Evolutionary conservation across 192 early-diverging fungal genomes (phyloP).

Genomic region (Coemansia sp.): DNA sequence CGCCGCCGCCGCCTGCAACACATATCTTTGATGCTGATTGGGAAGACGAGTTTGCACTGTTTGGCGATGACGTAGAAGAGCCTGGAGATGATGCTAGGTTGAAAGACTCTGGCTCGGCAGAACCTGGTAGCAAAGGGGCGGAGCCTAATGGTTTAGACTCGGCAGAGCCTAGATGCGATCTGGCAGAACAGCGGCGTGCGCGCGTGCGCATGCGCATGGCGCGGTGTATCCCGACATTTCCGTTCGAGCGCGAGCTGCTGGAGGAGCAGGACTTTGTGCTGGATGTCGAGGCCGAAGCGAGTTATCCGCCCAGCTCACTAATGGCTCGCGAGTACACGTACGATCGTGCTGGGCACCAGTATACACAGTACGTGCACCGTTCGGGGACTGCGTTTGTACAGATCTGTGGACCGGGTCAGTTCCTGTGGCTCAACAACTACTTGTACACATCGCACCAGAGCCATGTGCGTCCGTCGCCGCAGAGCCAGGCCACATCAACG

Average conservation of each 20-base stretch:
- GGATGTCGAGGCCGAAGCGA: slow-evolving; percentile 86
- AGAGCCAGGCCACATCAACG: slow-evolving; percentile 1
- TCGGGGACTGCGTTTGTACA: slow-evolving; percentile 92
- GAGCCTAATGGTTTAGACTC: not conserved
- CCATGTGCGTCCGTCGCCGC: slow-evolving; percentile 18
- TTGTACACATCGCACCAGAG: slow-evolving; percentile 53
- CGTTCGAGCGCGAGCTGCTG: slow-evolving; percentile 82
- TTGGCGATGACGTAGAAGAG: slow-evolving; percentile 33
- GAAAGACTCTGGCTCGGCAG: not conserved
- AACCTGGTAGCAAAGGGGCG: not conserved
- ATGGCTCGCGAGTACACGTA: slow-evolving; percentile 60
- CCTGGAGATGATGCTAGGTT: too few relatives aligned
- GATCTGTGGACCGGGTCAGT: slow-evolving; percentile 70
- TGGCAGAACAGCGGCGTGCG: not conserved
- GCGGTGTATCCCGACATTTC: slow-evolving; percentile 55
- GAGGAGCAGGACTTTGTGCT: slow-evolving; percentile 81
- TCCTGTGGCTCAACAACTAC: slow-evolving; percentile 88
- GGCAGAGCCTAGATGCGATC: not conserved
- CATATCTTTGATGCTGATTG: slow-evolving; percentile 39
- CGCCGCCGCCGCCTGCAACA: slow-evolving; percentile 65
- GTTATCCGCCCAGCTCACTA: slow-evolving; percentile 69
- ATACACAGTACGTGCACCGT: slow-evolving; percentile 89
- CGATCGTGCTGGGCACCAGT: slow-evolving; percentile 47
- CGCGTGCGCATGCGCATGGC: slow-evolving; percentile 19
- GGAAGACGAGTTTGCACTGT: slow-evolving; percentile 27